Base-by-base conservation (phyloP, 768 basidiomycete species). In the Termitomyces sp. region DNA sequence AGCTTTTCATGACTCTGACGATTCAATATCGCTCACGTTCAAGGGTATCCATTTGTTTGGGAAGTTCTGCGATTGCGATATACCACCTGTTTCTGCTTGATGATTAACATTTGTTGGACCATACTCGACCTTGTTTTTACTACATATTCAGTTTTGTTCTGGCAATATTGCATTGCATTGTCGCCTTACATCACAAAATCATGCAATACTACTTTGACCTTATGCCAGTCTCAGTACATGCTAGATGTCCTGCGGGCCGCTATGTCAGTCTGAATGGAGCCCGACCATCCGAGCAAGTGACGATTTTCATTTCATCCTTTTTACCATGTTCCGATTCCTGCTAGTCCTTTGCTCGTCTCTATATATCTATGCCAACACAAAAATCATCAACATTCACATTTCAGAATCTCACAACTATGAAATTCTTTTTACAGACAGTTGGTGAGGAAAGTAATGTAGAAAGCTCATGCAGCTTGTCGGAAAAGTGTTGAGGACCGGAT, bases 371-470 rank as follows among this genome's bases (percentile, higher is more conserved):
- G 83, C 78, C 21, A 86, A 87, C 67, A 87, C 86, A 35, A 84
- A 87, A 70, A 86, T 87, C 62, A 68, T 83, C 66, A 83, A 82
- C 66, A 82, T 87, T 64, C 66, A 64, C 28, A 69, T 73, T 46
- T 62, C 68, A 15, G 67, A 67, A 42, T 62, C 59, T 6, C 51
- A 59, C 17, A 64, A 66, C 35, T 47, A 65, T 10, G 42, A 55
- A 28, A 19, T 64, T 57, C 44, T 64, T 7, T 65, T 65, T 42
- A 60, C 64, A 4, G 49, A 57, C 47, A 54, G 65, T 35, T 71
- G 72, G 69, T 74, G 37, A 67, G 73, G n/a, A 44, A 51, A 11
- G 12, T 37, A 40, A 46, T 48, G 48, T 28, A 19, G 19, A 50
- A 53, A 30, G 37, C n/a, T 48, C 10, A 23, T 23, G 50, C 55